These are phyloP conservation scores for Globisporangium alternatum DNA, from an alignment of 352 stramenopile genomes.

Conservation along the genomic window DNA sequence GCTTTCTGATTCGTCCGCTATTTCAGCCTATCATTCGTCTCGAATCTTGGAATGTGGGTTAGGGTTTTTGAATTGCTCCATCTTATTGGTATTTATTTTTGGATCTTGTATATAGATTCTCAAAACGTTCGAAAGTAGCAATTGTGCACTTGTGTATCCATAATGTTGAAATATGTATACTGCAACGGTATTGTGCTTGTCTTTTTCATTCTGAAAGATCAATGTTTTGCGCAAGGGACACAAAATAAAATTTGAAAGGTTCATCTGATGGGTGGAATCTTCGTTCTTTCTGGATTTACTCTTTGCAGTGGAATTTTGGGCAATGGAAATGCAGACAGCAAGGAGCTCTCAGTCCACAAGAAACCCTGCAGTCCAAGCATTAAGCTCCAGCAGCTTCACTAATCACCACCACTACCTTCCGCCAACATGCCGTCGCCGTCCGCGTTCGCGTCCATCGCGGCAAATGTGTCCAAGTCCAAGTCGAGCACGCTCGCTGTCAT, in stretches of 20 bases:
- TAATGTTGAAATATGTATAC: too few species aligned
- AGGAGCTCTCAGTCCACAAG: background rate
- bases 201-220: too few species aligned
- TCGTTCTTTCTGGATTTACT: too few species aligned
- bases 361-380: background rate
- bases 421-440: slow-evolving; percentile 15
- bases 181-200: too few species aligned
- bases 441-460: slow-evolving; percentile 32
- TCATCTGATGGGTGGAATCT: too few species aligned
- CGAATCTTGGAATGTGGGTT: background rate
- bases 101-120: background rate
- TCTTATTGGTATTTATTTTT: background rate
- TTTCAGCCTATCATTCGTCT: background rate
- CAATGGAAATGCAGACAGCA: too few species aligned
- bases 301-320: too few species aligned
- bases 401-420: background rate
- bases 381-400: background rate
- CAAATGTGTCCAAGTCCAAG: slow-evolving; percentile 39
- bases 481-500: slow-evolving; percentile 41
- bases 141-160: too few species aligned
- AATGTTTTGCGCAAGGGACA: too few species aligned
- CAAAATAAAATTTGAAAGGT: too few species aligned
- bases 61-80: background rate
- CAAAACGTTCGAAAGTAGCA: too few species aligned
- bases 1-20: background rate